Percentiles rank a stretch among this genome's conserved stretches.
Conservation (phyloP, 805 yeast species). For the Komagataella mondaviorum region DNA sequence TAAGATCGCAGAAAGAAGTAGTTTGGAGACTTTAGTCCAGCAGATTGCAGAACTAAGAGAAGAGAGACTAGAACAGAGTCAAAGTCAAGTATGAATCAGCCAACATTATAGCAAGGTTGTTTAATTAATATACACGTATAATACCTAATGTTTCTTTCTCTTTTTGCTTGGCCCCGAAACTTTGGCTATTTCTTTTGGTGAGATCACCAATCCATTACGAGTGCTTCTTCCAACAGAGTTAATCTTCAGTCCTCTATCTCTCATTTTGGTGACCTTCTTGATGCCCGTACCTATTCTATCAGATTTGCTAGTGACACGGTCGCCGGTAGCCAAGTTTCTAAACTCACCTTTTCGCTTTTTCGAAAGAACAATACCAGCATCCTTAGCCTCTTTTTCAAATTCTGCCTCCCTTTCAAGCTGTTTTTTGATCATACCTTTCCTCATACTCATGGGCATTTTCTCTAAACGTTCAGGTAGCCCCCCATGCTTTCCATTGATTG, state of each 20-base stretch:
- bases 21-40: slow-evolving; percentile 35
- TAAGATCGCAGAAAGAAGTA: slow-evolving; percentile 69
- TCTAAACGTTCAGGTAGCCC: slow-evolving; percentile 28
- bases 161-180: slow-evolving; percentile 16
- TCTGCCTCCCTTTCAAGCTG: slow-evolving; percentile 36
- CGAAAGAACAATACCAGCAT: slow-evolving; percentile 83
- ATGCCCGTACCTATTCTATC: slow-evolving; percentile 36
- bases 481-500: slow-evolving; percentile 26
- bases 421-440: slow-evolving; percentile 69
- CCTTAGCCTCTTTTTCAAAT: slow-evolving; percentile 67
- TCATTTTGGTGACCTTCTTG: slow-evolving; percentile 21
- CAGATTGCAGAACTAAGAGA: slow-evolving; percentile 43
- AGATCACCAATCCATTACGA: slow-evolving; percentile 62
- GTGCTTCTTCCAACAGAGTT: slow-evolving; percentile 67
- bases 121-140: background rate
- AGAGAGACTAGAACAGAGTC: slow-evolving; percentile 21
- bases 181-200: slow-evolving; percentile 51
- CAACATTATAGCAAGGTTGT: background rate
- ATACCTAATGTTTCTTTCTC: slow-evolving; percentile 1
- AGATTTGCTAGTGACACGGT: slow-evolving; percentile 35
- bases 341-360: slow-evolving; percentile 55
- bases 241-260: slow-evolving; percentile 74
- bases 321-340: slow-evolving; percentile 40
- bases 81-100: background rate
- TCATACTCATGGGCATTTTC: slow-evolving; percentile 78